Evolutionary conservation across 495 filamentous ascomycete species (phyloP), one percentile per base, ranked within the genome.

Genomic region (Pseudoneurospora amorphoporcata): DNA sequence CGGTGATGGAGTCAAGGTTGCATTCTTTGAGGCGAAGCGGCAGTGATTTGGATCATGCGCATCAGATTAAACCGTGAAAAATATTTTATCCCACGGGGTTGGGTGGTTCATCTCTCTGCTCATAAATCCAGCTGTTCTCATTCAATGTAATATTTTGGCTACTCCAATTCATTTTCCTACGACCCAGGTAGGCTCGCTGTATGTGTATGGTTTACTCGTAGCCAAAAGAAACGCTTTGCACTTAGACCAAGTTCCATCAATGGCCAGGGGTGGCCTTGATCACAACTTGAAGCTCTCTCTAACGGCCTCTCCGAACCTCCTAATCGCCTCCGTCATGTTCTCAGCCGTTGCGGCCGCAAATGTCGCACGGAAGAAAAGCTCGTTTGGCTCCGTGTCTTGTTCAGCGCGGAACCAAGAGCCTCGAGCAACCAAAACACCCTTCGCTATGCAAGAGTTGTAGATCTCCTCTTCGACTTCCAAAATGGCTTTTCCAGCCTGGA

Each of bases 391-490:
- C 43, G 77, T 76, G 23, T 82, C 80, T 29, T 82, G 83, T 72
- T 87, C 84, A 14, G 93, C 92, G 68, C 86, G 86, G 87, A 98
- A 99, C 94, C 93, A 98, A 74, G 90, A 94, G 4, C 95, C 95
- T 45, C 90, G 87, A 68, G 90, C 92, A 29, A 94, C 80, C 23
- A 99, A 85, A 38, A 94, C 92, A 42, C 91, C 88, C 71, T 89
- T 86, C 5, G 87, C 84, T 47, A 98, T 88, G 69, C 90, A 87
- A 19, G 86, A 83, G 69, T 90, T 76, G 86, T 95, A 98, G 68
- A 99, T 90, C 45, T 91, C 89, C 70, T 96, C 91, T 81, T 99
- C 95, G 39, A 98, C 90, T 14, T 88, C 87, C 23, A 88, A 81
- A 74, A 92, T 83, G 39, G 83, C 81, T 77, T 88, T 90, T 8